A percentile compares a stretch with the other conserved stretches of the same genome.
Evolutionary conservation across 768 basidiomycete genomes (phyloP).

Genomic region (Psilocybe subaeruginosa): DNA sequence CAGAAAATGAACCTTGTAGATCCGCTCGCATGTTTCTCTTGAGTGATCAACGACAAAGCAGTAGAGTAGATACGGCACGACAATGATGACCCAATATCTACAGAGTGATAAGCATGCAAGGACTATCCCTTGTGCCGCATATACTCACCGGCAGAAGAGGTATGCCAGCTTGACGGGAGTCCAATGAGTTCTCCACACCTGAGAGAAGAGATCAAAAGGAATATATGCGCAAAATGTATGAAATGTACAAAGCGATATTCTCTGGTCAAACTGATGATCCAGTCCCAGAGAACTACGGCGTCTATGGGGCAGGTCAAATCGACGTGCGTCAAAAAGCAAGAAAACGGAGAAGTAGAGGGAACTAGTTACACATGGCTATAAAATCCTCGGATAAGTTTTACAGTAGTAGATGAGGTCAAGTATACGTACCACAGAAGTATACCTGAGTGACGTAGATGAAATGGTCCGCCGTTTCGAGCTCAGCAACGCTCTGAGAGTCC

Average conservation of each 20-base stretch:
- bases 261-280: conserved; percentile 76
- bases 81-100: conserved; percentile 83
- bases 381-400: conserved; percentile 32
- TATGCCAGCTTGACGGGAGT: conserved; percentile 84
- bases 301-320: conserved; percentile 46
- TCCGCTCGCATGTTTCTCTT: conserved; percentile 62
- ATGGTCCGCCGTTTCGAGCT: conserved; percentile 63
- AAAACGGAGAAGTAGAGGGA: conserved; percentile 23
- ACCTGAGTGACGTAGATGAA: conserved; percentile 84
- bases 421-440: conserved; percentile 81
- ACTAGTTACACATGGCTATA: conserved; percentile 70
- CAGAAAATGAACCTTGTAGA: conserved; percentile 57
- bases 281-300: conserved; percentile 85
- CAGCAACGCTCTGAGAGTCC: conserved; percentile 34
- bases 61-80: conserved; percentile 79
- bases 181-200: conserved; percentile 87
- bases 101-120: conserved; percentile 22
- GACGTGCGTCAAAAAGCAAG: conserved; percentile 30
- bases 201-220: conserved; percentile 22
- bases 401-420: conserved; percentile 23
- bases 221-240: conserved; percentile 19
- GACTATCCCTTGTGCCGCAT: conserved; percentile 18
- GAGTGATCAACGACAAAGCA: conserved; percentile 76
- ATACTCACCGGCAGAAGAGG: conserved; percentile 77
- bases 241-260: conserved; percentile 74